Evolutionary conservation across 2,329 filamentous ascomycete species (phyloP).

Genomic region (Exophiala oligosperma): DNA sequence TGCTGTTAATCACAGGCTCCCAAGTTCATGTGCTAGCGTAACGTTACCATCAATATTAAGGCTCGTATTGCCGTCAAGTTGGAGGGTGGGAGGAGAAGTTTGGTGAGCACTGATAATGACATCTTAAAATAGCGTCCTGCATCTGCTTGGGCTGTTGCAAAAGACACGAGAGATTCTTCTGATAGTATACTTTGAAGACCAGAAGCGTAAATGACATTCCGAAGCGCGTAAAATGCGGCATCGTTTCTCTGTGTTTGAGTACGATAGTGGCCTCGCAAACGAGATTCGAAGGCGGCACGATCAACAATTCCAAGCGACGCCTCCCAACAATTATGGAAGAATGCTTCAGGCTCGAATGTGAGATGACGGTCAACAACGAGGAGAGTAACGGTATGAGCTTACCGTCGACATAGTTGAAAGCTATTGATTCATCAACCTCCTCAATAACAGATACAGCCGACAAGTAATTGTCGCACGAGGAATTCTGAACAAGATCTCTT

Average conservation of each 20-base stretch:
- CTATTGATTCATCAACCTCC: conserved; percentile 1
- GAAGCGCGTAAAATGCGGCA: conserved; percentile 9
- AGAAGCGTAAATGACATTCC: conserved; percentile 12
- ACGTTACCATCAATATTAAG: conserved; percentile 10
- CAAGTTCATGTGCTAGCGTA: not conserved
- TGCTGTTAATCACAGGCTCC: not conserved
- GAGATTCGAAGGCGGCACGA: conserved; percentile 8
- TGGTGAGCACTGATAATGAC: conserved; percentile 10
- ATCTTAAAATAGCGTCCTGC: conserved; percentile 5
- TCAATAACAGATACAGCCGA: not conserved
- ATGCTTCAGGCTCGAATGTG: conserved; percentile 2
- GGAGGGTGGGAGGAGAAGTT: conserved; percentile 8
- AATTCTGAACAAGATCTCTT: not conserved
- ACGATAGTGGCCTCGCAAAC: conserved; percentile 1
- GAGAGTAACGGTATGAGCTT: not conserved
- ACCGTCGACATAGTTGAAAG: conserved; percentile 13
- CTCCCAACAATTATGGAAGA: conserved; percentile 14
- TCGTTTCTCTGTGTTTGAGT: not conserved
- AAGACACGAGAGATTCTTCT: conserved; percentile 1
- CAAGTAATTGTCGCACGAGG: not conserved
- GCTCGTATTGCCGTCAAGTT: conserved; percentile 8
- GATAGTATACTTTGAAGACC: conserved; percentile 12
- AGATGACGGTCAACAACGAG: too few relatives aligned
- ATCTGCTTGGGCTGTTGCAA: conserved; percentile 2
- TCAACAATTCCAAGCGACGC: conserved; percentile 8